These are phyloP conservation scores for Fusarium protoensiforme DNA, from an alignment of 2,329 filamentous ascomycete genomes.

Conservation along the genomic window DNA sequence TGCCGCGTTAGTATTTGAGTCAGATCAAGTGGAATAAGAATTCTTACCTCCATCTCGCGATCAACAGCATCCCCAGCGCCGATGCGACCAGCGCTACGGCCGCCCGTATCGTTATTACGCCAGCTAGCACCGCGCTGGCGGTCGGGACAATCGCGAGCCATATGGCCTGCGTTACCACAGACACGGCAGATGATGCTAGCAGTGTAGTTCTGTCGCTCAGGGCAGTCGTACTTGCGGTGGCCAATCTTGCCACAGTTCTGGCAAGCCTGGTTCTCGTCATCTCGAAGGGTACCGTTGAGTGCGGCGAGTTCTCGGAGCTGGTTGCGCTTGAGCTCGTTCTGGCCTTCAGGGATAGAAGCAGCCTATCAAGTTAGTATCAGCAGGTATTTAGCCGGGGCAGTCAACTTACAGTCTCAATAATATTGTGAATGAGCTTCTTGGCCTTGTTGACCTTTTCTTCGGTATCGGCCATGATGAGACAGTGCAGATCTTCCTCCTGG, in stretches of 20 bases:
- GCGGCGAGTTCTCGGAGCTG: constrained; percentile 97
- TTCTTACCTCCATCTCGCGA: constrained; percentile 90
- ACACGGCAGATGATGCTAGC: constrained; percentile 99
- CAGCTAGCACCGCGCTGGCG: constrained; percentile 90
- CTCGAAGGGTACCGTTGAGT: constrained; percentile 97
- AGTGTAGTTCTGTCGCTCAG: constrained; percentile 98
- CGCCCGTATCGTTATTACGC: constrained; percentile 78
- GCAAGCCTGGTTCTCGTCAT: constrained; percentile 99
- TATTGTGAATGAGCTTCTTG: constrained; percentile 97
- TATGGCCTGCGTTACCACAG: constrained; percentile 97
- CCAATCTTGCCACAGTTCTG: constrained; percentile 99
- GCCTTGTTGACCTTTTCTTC: constrained; percentile 99
- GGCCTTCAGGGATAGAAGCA: constrained; percentile 96
- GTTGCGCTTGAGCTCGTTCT: constrained; percentile 99
- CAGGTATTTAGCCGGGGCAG: background rate
- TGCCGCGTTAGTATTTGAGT: constrained; percentile 53
- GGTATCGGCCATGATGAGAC: constrained; percentile 99
- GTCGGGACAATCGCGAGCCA: constrained; percentile 98
- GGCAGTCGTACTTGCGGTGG: constrained; percentile 98
- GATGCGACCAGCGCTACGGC: constrained; percentile 70
- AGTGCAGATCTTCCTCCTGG: constrained; percentile 99
- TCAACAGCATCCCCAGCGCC: constrained; percentile 87
- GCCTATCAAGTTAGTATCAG: constrained; percentile 68
- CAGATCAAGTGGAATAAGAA: background rate
- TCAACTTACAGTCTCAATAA: constrained; percentile 91